Conservation (phyloP, 2,329 filamentous ascomycete genomes). For the Fusarium heterosporum region DNA sequence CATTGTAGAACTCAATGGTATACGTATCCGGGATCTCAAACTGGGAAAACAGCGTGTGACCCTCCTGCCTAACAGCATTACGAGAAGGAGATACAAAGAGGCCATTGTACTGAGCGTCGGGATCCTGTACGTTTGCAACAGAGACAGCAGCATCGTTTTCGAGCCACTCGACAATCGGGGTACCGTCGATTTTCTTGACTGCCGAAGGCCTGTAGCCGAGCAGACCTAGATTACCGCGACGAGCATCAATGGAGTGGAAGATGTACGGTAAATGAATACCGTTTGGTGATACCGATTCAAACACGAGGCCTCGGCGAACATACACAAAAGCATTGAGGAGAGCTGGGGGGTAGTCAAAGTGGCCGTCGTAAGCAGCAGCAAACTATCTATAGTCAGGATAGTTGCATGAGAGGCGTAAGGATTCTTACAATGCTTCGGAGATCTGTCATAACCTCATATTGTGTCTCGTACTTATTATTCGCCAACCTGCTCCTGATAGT, state of each 20-base stretch:
- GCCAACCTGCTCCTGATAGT: conserved; percentile 32
- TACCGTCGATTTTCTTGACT: conserved; percentile 39
- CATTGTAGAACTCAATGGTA: conserved; percentile 41
- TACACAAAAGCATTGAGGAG: conserved; percentile 40
- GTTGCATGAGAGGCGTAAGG: fast-evolving
- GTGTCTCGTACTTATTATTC: conserved; percentile 33
- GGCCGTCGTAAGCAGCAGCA: conserved; percentile 38
- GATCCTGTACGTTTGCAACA: conserved; percentile 36
- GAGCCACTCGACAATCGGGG: conserved; percentile 39
- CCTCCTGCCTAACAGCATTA: conserved; percentile 9
- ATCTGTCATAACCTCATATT: conserved; percentile 44
- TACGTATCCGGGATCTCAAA: conserved; percentile 45
- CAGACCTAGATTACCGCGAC: conserved; percentile 22
- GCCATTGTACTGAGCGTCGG: conserved; percentile 44
- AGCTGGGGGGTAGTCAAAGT: conserved; percentile 44
- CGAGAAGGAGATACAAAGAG: conserved; percentile 36
- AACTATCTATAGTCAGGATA: conserved; percentile 31
- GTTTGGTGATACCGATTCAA: conserved; percentile 36
- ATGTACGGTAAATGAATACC: conserved; percentile 33
- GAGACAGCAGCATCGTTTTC: conserved; percentile 38
- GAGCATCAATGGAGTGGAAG: conserved; percentile 35
- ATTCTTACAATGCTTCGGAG: conserved; percentile 43
- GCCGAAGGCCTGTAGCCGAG: conserved; percentile 42
- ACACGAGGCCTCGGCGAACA: conserved; percentile 27
- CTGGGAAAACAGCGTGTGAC: conserved; percentile 17